phyloP scores from a whole-genome alignment of 768 basidiomycete species.

The Leccinum longicurvipes region DNA sequence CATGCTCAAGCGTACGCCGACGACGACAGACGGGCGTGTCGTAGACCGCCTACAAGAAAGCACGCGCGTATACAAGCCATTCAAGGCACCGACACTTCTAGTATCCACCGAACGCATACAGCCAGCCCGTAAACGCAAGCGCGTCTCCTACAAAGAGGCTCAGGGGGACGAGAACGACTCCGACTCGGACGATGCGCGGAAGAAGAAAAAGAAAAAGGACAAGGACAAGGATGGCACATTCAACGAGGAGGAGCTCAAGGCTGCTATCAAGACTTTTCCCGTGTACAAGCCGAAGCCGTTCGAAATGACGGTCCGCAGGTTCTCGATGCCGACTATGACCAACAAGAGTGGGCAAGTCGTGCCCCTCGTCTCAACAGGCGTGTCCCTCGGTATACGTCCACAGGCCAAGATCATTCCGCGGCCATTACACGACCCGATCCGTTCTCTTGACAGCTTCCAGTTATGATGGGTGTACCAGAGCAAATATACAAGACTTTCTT shows the following conservation, averaged over 20 bases:
- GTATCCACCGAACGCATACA: slow-evolving; percentile 49
- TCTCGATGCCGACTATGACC: slow-evolving; percentile 81
- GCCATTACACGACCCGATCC: no score
- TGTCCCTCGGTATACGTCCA: slow-evolving; percentile 82
- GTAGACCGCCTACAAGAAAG: slow-evolving; percentile 72
- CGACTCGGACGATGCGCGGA: slow-evolving; percentile 47
- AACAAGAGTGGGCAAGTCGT: slow-evolving; percentile 67
- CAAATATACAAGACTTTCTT: no score
- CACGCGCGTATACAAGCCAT: slow-evolving; percentile 70
- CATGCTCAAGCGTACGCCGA: slow-evolving; percentile 72
- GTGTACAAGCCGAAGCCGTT: slow-evolving; percentile 82
- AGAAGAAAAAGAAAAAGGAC: slow-evolving; percentile 67
- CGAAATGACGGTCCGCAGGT: slow-evolving; percentile 56
- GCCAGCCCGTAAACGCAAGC: slow-evolving; percentile 79
- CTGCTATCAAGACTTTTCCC: slow-evolving; percentile 66
- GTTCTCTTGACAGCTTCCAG: no score
- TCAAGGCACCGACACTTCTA: slow-evolving; percentile 65
- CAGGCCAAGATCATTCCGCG: slow-evolving; percentile 78
- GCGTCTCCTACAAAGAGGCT: slow-evolving; percentile 80
- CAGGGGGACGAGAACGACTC: slow-evolving; percentile 55
- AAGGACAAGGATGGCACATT: slow-evolving; percentile 56
- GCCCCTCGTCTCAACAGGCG: slow-evolving; percentile 53
- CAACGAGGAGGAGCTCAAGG: slow-evolving; percentile 61
- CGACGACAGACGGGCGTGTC: slow-evolving; percentile 63
- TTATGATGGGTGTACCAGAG: no score